These are phyloP conservation scores for Suillus subaureus DNA, from an alignment of 768 basidiomycete genomes.

Conservation along the genomic window DNA sequence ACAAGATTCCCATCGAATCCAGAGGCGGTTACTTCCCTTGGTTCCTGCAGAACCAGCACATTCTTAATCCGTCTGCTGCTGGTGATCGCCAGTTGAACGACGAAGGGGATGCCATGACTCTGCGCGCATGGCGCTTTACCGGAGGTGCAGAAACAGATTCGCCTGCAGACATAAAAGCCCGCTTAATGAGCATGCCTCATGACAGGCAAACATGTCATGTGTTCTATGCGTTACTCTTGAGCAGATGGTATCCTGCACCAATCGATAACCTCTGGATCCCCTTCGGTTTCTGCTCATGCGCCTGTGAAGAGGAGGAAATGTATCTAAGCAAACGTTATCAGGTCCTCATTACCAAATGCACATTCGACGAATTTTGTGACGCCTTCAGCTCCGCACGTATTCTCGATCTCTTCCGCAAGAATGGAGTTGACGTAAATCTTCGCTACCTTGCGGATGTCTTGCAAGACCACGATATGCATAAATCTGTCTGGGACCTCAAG, in stretches of 20 bases:
- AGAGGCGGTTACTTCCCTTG: conserved; percentile 37
- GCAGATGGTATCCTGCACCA: conserved; percentile 1
- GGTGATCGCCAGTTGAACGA: neutral
- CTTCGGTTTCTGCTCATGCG: conserved; percentile 24
- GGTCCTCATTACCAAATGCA: conserved; percentile 11
- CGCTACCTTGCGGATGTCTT: conserved; percentile 9
- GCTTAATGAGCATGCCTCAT: neutral
- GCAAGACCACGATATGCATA: neutral
- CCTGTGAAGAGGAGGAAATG: conserved; percentile 13
- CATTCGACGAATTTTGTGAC: conserved; percentile 16
- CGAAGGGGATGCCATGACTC: neutral
- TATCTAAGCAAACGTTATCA: conserved; percentile 1
- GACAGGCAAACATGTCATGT: conserved; percentile 6
- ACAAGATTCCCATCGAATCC: conserved; percentile 21
- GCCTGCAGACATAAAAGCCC: neutral
- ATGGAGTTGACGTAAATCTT: neutral
- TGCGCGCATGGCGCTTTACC: conserved; percentile 12
- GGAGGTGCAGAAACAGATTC: conserved; percentile 13
- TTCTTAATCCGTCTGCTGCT: conserved; percentile 23
- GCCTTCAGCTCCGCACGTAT: conserved; percentile 6
- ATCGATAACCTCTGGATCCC: conserved; percentile 13
- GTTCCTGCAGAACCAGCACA: conserved; percentile 38
- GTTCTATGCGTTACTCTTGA: conserved; percentile 9
- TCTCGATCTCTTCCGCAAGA: conserved; percentile 12
- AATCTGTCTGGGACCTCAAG: conserved; percentile 20